Evolutionary conservation across 2,329 filamentous ascomycete genomes (phyloP), one percentile per base, ranked within the genome.

Genomic region (Trichoderma sp.): DNA sequence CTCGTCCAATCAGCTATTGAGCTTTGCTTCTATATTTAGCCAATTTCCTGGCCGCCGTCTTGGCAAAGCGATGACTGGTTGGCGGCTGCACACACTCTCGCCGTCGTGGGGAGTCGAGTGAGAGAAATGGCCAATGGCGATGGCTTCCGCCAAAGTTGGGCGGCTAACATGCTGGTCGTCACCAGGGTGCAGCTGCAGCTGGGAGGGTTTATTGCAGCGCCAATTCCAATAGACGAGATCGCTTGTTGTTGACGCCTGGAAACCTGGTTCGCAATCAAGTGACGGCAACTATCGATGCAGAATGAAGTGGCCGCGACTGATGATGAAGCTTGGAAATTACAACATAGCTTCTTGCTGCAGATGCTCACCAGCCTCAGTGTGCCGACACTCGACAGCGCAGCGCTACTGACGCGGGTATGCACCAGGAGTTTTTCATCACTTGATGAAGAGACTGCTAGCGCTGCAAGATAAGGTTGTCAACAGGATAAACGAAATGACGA

Each of bases 41-140:
- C 63, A 72, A 74, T 58, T 47, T 57, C 36, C 68, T 43, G 60
- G 68, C 5, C 32, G 32, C 60, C 30, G 14, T 64, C 47, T 58
- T 62, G 68, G 67, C 71, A 71, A 56, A 57, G 72, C 73, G 72
- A 73, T 76, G 73, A 78, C 75, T 79, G 80, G 79, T 78, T 83
- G 79, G 80, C 81, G 82, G 81, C 82, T 81, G 82, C 81, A 80
- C 83, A 63, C 73, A 74, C 70, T 58, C 36, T 26, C 28, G 43
- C 43, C 39, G 58, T 39, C 53, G 61, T 71, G 69, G 69, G 61
- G 75, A 76, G 73, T 63, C 70, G 73, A 73, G 71, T 73, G 72
- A 60, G 72, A 65, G 39, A 47, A 15, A 53, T 26, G 28, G 66
- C 77, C 76, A 78, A 78, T 78, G 67, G 63, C 63, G 64, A 24